Conservation (phyloP, 177 flowering plant genomes). For the Vitis hybrid region DNA sequence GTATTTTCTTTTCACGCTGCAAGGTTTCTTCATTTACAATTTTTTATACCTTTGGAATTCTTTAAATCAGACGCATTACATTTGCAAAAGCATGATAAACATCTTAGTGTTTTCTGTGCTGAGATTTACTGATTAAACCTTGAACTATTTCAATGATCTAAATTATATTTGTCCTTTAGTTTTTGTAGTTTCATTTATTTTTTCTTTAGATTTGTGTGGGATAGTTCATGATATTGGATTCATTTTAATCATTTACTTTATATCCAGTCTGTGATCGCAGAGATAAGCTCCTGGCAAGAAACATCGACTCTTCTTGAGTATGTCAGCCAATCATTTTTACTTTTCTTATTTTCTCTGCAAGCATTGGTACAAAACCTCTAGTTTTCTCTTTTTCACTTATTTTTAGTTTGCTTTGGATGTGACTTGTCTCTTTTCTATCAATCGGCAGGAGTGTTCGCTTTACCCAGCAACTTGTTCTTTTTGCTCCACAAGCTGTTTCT, state of each 20-base stretch:
- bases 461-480: constrained; percentile 94
- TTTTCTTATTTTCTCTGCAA: background rate
- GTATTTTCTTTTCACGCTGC: constrained; percentile 97
- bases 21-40: constrained; percentile 47
- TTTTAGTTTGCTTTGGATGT: background rate
- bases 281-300: constrained; percentile 87
- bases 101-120: background rate
- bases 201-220: no score
- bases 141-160: background rate
- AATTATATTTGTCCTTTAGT: background rate
- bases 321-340: constrained; percentile 18
- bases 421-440: background rate
- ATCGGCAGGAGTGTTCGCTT: constrained; percentile 81
- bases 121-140: no score
- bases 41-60: background rate
- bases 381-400: background rate
- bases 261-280: constrained; percentile 85
- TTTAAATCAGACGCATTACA: background rate
- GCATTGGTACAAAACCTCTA: background rate
- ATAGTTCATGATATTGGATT: background rate
- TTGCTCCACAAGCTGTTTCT: constrained; percentile 97
- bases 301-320: constrained; percentile 91
- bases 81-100: background rate
- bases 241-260: constrained; percentile 12
- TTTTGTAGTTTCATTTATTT: background rate